phyloP scores from a whole-genome alignment of 345 rosid species.

The Anastatica hierochuntica region DNA sequence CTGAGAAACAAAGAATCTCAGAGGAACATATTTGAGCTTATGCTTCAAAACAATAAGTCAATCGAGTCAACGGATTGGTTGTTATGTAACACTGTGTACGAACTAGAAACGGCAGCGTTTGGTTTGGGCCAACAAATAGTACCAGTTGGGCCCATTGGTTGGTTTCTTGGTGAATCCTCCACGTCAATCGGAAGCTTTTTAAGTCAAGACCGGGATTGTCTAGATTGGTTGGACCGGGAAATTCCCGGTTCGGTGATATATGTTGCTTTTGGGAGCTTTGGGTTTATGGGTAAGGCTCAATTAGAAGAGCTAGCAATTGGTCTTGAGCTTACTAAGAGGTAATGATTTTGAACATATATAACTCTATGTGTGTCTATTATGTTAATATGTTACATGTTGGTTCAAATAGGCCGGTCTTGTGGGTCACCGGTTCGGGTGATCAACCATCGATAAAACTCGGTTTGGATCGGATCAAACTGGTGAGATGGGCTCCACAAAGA shows the following conservation, averaged over 20 bases:
- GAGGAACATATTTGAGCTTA: conserved; percentile 19
- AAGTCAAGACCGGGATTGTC: conserved; percentile 28
- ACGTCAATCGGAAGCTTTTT: conserved; percentile 25
- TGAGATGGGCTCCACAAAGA: conserved; percentile 39
- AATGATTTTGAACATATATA: not conserved
- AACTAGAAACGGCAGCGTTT: conserved; percentile 30
- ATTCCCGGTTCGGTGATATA: conserved; percentile 28
- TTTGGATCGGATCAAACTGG: conserved; percentile 13
- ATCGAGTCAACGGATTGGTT: conserved; percentile 29
- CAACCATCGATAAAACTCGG: not conserved
- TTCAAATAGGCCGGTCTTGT: conserved; percentile 22
- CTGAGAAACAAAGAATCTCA: conserved; percentile 19
- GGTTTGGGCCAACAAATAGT: conserved; percentile 1
- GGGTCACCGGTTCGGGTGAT: conserved; percentile 14
- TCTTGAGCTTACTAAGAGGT: conserved; percentile 21
- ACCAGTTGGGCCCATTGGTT: conserved; percentile 30
- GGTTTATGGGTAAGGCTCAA: conserved; percentile 13
- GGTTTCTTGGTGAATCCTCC: conserved; percentile 4
- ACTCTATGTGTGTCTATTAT: no score
- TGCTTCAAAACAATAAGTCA: conserved; percentile 3
- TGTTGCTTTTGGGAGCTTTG: conserved; percentile 37
- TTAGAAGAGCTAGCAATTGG: conserved; percentile 34
- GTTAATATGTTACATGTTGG: not conserved
- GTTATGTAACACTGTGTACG: conserved; percentile 29
- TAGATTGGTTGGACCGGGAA: conserved; percentile 29